Conservation (phyloP, 1,139 yeast species). For the Saccharomyces hybrid region DNA sequence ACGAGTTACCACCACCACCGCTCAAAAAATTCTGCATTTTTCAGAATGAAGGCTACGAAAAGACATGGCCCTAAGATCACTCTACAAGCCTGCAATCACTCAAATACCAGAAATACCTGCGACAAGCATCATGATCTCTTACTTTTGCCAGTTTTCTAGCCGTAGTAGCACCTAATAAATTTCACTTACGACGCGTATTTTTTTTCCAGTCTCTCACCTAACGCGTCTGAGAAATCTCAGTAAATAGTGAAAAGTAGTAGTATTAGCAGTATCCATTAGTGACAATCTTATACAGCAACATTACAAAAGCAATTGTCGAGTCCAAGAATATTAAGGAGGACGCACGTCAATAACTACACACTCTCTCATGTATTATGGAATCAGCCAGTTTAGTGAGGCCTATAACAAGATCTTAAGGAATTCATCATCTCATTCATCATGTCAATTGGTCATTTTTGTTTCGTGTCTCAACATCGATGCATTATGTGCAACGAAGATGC, state of each 20-base stretch:
- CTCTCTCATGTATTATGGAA: conserved; percentile 52
- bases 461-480: conserved; percentile 91
- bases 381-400: conserved; percentile 50
- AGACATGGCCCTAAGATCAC: no score
- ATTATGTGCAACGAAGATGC: conserved; percentile 76
- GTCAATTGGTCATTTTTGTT: conserved; percentile 80
- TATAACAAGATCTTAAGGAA: conserved; percentile 53
- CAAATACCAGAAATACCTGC: neutral
- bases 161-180: neutral
- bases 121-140: neutral
- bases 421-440: conserved; percentile 78
- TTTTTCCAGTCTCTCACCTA: neutral
- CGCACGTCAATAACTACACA: neutral
- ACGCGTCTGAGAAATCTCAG: neutral
- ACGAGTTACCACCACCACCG: no score
- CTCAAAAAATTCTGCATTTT: no score
- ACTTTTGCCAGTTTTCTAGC: neutral
- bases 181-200: neutral
- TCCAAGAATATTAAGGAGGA: neutral
- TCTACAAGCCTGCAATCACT: neutral
- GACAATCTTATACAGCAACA: neutral
- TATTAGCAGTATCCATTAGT: neutral
- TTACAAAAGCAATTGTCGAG: neutral
- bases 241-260: neutral
- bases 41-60: no score